Conservation (phyloP, 768 basidiomycete species). For the Naganishia friedmannii region DNA sequence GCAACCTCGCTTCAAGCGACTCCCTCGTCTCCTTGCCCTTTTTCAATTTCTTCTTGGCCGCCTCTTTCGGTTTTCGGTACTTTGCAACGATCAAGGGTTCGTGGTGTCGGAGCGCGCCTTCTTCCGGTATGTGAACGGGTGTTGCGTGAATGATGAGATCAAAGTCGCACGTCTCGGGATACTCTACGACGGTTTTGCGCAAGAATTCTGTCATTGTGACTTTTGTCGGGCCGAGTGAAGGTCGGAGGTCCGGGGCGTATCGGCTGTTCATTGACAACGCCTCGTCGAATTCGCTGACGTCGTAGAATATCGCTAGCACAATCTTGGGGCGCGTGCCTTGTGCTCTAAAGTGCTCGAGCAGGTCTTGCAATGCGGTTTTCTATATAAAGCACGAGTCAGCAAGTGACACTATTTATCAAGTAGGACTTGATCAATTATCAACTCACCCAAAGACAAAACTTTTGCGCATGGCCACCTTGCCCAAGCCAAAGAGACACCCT, state of each 20-base stretch:
- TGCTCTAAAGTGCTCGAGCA: too few relatives aligned
- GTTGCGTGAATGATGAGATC: background rate
- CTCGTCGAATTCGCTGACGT: background rate
- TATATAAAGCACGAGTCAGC: too few relatives aligned
- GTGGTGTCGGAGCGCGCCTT: background rate
- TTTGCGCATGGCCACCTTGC: background rate
- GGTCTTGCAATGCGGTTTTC: too few relatives aligned
- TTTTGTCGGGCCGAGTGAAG: background rate
- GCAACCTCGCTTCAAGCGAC: too few relatives aligned
- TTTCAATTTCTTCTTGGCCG: too few relatives aligned
- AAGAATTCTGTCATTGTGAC: background rate
- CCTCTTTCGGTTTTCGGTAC: too few relatives aligned
- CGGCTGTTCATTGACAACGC: background rate
- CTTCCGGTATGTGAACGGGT: background rate
- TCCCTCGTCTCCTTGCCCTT: too few relatives aligned
- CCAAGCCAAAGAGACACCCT: background rate
- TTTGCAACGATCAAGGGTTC: background rate
- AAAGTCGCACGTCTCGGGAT: constrained; percentile 2
- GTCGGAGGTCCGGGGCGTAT: background rate
- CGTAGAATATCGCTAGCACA: background rate
- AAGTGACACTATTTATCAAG: background rate
- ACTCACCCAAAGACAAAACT: background rate
- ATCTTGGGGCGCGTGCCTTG: background rate
- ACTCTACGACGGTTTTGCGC: background rate
- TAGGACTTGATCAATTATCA: background rate